Evolutionary conservation across 2,329 filamentous ascomycete species (phyloP), one percentile per base, ranked within the genome.

Genomic region (Pestalotiopsis fici): DNA sequence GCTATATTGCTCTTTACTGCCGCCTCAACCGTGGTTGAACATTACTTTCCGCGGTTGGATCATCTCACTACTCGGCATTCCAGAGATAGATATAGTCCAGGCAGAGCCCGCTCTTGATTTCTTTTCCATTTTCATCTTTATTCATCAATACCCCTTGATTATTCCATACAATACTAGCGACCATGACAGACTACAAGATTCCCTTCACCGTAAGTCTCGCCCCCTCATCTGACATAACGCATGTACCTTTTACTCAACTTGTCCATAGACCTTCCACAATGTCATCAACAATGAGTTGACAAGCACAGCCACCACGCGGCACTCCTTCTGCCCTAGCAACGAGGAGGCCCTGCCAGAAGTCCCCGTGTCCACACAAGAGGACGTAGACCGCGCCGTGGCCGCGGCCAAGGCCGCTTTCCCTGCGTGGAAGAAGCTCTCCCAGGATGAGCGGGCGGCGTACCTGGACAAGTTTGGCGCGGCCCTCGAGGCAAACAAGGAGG

Each of bases 381-480:
- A 61, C 28, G 59, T 61, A n/a, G 21, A 61, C 31, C 27, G 59
- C 28, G 59, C 59, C 31, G 59, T 61, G 27, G 31, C 27, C 18
- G 59, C 59, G 6, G 59, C 59, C 25, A 61, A 61, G 25, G 35
- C 59, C 27, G 59, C 59, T 15, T 61, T 37, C n/a, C 28, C 31
- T 11, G 27, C 31, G 27, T 61, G 59, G 59, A 69, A 71, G 2
- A 47, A 66, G 11, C 61, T 59, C 3, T 74, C 75, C 21, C 23
- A 74, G 5, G 59, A 23, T 23, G 68, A 73, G 47, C 66, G 69
- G 18, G 21, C 74, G 4, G 27, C 18, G 13, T 74, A 71, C 65
- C 59, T 76, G 57, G 68, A 71, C 3, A 70, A 23, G 39, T 75
- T 68, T 66, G 67, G 73, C 28, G 65, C 65, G 65, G 56, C 57